Percentiles rank a stretch among this genome's conserved stretches.
phyloP scores from a whole-genome alignment of 768 basidiomycete genomes.

The Candolleomyces eurysporus region DNA sequence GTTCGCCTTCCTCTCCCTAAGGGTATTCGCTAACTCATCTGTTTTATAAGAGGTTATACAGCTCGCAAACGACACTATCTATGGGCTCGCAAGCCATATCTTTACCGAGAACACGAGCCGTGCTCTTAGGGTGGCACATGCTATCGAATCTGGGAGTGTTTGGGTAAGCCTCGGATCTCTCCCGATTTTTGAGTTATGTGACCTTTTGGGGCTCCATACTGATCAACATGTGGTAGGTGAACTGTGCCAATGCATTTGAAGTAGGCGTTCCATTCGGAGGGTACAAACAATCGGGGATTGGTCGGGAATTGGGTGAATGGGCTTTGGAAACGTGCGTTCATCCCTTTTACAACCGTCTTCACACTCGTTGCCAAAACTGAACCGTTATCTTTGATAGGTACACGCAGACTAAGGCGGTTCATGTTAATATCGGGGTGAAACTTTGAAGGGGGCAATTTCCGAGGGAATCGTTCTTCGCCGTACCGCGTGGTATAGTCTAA shows the following conservation, averaged over 20 bases:
- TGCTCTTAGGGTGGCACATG: slow-evolving; percentile 62
- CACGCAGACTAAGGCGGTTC: slow-evolving; percentile 59
- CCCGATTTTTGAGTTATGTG: too few species aligned
- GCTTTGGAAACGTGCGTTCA: slow-evolving; percentile 49
- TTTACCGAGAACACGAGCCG: slow-evolving; percentile 68
- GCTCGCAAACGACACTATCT: slow-evolving; percentile 73
- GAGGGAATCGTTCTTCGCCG: too few species aligned
- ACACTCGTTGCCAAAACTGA: background rate
- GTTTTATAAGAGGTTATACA: slow-evolving; percentile 39
- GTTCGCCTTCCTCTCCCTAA: background rate
- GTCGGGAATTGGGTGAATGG: slow-evolving; percentile 67
- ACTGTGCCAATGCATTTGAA: slow-evolving; percentile 43
- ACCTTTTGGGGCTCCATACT: too few species aligned
- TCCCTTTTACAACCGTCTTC: background rate
- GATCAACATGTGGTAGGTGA: slow-evolving; percentile 27
- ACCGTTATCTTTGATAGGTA: slow-evolving; percentile 33
- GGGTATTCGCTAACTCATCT: background rate
- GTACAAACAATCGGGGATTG: slow-evolving; percentile 73
- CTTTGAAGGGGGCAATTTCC: too few species aligned
- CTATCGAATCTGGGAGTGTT: slow-evolving; percentile 63
- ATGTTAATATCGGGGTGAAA: slow-evolving; percentile 48
- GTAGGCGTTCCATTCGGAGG: slow-evolving; percentile 64
- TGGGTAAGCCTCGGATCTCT: slow-evolving; percentile 38
- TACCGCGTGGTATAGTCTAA: too few species aligned
- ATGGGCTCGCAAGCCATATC: slow-evolving; percentile 78